A percentile compares a stretch with the other conserved stretches of the same genome.
These are phyloP conservation scores for Hericium rajendrae DNA, from an alignment of 768 basidiomycete species.

Conservation along the genomic window DNA sequence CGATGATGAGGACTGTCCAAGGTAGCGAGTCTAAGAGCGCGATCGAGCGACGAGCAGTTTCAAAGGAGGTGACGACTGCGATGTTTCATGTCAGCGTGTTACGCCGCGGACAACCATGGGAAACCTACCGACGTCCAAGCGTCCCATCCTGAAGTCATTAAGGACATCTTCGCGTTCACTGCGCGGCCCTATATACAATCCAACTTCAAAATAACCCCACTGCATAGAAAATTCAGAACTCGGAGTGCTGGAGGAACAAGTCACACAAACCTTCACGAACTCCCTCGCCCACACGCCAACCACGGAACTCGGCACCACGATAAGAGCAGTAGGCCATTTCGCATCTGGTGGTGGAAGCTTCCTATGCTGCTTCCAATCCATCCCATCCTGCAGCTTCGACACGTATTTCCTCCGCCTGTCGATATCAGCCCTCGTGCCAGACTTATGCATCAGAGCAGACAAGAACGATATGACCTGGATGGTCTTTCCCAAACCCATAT, in stretches of 20 bases:
- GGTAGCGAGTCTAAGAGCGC: constrained; percentile 55
- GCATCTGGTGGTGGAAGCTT: constrained; percentile 56
- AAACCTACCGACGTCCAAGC: constrained; percentile 79
- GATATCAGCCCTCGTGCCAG: constrained; percentile 53
- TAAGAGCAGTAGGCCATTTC: constrained; percentile 80
- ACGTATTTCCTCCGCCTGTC: constrained; percentile 59
- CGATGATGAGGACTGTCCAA: constrained; percentile 69
- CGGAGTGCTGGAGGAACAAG: not conserved
- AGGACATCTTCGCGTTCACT: constrained; percentile 49
- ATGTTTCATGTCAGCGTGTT: not conserved
- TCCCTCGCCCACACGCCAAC: constrained; percentile 87
- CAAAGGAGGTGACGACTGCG: constrained; percentile 75
- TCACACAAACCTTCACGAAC: constrained; percentile 55
- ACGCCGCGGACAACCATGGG: too few relatives aligned
- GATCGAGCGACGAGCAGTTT: constrained; percentile 64
- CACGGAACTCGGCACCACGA: constrained; percentile 80
- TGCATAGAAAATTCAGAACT: constrained; percentile 18
- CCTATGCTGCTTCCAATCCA: constrained; percentile 41
- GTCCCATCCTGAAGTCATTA: constrained; percentile 68
- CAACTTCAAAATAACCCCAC: constrained; percentile 95
- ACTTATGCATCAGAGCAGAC: constrained; percentile 85
- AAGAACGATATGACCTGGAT: constrained; percentile 88
- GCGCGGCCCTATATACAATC: constrained; percentile 47
- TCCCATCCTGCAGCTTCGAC: constrained; percentile 51
- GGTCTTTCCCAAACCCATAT: constrained; percentile 96